Evolutionary conservation across 2,329 filamentous ascomycete genomes (phyloP).

Genomic region (Talaromyces verruculosus): DNA sequence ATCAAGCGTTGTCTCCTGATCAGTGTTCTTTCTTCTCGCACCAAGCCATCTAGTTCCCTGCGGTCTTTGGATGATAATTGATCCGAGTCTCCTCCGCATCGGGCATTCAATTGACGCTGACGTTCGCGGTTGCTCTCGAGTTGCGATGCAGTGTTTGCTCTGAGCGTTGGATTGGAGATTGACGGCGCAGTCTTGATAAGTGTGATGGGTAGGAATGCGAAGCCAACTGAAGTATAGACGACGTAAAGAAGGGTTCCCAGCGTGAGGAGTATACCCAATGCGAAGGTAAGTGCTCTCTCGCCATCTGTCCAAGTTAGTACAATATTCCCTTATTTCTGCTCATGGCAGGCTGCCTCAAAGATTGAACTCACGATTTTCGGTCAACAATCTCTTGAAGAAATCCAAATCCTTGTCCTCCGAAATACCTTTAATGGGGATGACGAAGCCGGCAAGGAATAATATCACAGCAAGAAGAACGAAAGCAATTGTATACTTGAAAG

Average conservation of each 20-base stretch:
- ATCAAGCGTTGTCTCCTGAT: constrained; percentile 86
- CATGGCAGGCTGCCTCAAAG: not conserved
- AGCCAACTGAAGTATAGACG: constrained; percentile 82
- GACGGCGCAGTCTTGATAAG: constrained; percentile 90
- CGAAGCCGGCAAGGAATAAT: constrained; percentile 89
- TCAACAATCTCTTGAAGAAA: constrained; percentile 82
- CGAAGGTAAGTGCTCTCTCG: constrained; percentile 88
- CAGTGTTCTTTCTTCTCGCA: constrained; percentile 87
- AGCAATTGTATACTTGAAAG: constrained; percentile 83
- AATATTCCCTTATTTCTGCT: not conserved
- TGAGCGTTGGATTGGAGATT: constrained; percentile 76
- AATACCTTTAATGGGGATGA: constrained; percentile 73
- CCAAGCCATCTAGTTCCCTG: constrained; percentile 80
- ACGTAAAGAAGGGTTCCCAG: constrained; percentile 83
- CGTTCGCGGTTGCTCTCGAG: constrained; percentile 86
- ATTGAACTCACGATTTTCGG: constrained; percentile 67
- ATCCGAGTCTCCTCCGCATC: constrained; percentile 71
- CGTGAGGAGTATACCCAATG: constrained; percentile 81
- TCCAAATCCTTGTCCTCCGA: constrained; percentile 73
- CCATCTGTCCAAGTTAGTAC: constrained; percentile 56
- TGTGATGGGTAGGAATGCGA: constrained; percentile 83
- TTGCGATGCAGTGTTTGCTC: constrained; percentile 73
- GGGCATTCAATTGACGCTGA: constrained; percentile 85
- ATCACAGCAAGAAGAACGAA: constrained; percentile 74
- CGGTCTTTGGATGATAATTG: constrained; percentile 81